Conservation (phyloP, 164 flowering plant genomes). For the Platanus orientalis region DNA sequence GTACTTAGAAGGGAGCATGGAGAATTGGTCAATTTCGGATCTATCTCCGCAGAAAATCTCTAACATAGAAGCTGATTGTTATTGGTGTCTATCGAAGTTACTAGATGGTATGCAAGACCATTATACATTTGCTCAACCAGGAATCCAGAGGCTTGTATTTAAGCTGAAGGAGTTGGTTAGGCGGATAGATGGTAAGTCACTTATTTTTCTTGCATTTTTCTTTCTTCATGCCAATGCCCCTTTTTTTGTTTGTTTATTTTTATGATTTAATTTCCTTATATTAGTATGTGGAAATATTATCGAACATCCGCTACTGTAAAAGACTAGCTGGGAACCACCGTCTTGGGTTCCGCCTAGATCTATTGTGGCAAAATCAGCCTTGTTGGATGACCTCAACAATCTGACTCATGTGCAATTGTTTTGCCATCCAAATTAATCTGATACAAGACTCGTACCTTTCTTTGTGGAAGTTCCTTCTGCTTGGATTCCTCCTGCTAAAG, state of each 20-base stretch:
- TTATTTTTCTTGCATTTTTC: neutral
- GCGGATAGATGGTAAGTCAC: conserved; percentile 80
- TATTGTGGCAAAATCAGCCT: neutral
- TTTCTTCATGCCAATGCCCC: neutral
- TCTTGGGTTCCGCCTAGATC: neutral
- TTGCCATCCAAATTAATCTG: neutral
- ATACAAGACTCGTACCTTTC: too few relatives aligned
- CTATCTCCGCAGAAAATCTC: conserved; percentile 54
- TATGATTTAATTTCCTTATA: neutral
- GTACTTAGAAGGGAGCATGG: conserved; percentile 68
- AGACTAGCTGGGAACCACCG: neutral
- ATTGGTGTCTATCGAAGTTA: conserved; percentile 92
- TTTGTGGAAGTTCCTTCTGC: too few relatives aligned
- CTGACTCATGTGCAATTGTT: neutral
- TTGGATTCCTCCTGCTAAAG: too few relatives aligned
- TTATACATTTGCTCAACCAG: conserved; percentile 99
- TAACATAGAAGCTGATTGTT: conserved; percentile 90
- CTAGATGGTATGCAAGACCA: conserved; percentile 99
- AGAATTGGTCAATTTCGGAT: conserved; percentile 65
- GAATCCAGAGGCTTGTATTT: conserved; percentile 95
- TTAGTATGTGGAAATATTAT: neutral
- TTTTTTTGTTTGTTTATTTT: neutral
- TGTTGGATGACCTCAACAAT: neutral
- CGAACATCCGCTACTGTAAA: neutral
- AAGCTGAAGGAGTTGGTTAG: conserved; percentile 90